Evolutionary conservation across 1,139 yeast genomes (phyloP), one percentile per base, ranked within the genome.

Genomic region (Saccharomycopsis phalli): DNA sequence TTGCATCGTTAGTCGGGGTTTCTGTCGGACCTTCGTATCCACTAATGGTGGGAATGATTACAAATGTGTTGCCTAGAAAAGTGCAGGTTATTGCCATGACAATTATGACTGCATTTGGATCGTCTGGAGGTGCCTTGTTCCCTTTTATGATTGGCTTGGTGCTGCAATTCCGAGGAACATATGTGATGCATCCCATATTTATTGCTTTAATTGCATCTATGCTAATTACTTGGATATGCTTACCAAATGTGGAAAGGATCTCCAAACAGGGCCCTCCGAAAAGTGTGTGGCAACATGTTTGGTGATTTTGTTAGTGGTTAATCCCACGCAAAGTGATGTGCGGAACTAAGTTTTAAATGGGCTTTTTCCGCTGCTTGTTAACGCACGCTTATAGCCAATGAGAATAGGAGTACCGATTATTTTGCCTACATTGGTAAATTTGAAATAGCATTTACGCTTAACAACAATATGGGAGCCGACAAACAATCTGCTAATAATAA

Each of bases 81-180:
- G 71, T 73, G 40, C 76, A 70, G 48, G 68, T 71, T 31, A 65
- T 71, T 31, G 64, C 76, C 0, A 53, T 74, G 42, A 73, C 79
- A 1, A 65, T 75, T 28, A 66, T 66, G 51, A 69, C 79, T 0
- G 79, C 80, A 0, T 72, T 74, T 56, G 81, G 81, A 1, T 67
- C 76, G 2, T 65, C 74, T 22, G 81, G 81, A 5, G 81, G 80
- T 2, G 78, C 80, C 2, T 50, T 73, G 2, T 65, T 74, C 48
- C 81, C 81, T 11, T 74, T 75, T 48, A 41, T 74, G 18, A 69
- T 71, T 22, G 81, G 81, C 29, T 57, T 74, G 45, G 57, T 71
- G 23, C 66, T 76, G n/a, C 70, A 74, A 51, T 58, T 50, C 39
- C 59, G 57, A 1, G 79, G 79, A 1, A 65, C 80, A 0, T 74